phyloP scores from a whole-genome alignment of 495 filamentous ascomycete species.

The Penicillium cosmopolitanum region DNA sequence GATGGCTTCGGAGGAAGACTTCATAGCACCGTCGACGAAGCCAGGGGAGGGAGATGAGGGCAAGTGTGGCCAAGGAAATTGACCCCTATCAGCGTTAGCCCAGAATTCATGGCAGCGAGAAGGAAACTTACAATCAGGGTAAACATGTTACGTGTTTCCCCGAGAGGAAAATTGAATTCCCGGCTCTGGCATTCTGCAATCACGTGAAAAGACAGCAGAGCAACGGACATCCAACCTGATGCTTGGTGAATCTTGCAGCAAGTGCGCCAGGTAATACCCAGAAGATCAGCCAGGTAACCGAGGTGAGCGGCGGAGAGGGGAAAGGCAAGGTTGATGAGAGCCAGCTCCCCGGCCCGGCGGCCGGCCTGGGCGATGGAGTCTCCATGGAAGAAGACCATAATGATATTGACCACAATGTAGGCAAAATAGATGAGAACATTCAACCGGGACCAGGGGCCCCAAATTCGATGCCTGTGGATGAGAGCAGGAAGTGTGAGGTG shows the following conservation, averaged over 20 bases:
- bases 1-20: too few relatives aligned
- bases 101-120: too few relatives aligned
- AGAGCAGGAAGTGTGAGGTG: neutral
- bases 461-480: too few relatives aligned
- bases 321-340: slow-evolving; percentile 26
- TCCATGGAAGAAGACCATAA: neutral
- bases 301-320: slow-evolving; percentile 29
- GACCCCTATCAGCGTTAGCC: too few relatives aligned
- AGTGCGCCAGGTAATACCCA: slow-evolving; percentile 24
- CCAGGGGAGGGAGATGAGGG: too few relatives aligned
- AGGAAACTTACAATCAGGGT: too few relatives aligned
- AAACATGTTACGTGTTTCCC: too few relatives aligned
- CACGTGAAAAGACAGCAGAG: slow-evolving; percentile 23
- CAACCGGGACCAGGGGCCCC: neutral
- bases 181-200: too few relatives aligned
- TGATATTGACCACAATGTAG: neutral
- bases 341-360: slow-evolving; percentile 25
- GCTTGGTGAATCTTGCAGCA: slow-evolving; percentile 28
- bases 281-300: slow-evolving; percentile 28
- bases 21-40: too few relatives aligned
- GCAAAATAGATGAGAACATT: neutral
- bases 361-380: neutral
- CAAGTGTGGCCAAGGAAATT: too few relatives aligned
- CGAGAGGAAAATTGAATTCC: too few relatives aligned
- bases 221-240: slow-evolving; percentile 24